Base-by-base conservation (phyloP, 106 monocot species). In the Dendrobium nobile region DNA sequence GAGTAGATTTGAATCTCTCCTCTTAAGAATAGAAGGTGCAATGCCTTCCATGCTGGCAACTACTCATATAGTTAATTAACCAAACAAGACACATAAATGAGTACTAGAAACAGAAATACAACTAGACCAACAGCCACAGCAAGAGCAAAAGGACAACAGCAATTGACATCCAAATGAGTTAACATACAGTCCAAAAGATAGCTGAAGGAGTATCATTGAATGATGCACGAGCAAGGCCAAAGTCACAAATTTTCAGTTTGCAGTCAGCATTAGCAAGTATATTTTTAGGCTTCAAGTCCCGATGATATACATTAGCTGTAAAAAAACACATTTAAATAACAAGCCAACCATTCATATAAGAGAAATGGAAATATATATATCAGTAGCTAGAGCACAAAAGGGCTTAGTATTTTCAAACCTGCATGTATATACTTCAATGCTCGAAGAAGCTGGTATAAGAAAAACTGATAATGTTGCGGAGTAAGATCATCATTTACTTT, bases 251-350 rank as follows among this genome's bases (percentile, higher is more conserved):
- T 72, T 90, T 90, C 78, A 90, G 55, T 59, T 87, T 90, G 81
- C 90, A 90, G 72, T 90, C 90, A n/a, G 90, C 90, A 82, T 90
- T 90, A 5, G 90, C 90, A 13, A 87, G 87, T 45, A 90, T 90
- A 54, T 90, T 90, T 80, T 90, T 90, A 24, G 90, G 90, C 81
- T 90, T 90, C 83, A 90, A 85, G 78, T 90, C 90, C 2, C 90
- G 77, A 77, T 90, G 90, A 73, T 83, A 90, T 7, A 90, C 90
- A 77, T 90, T 90, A 43, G 87, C 90, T 90, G 80, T 31, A 47
- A 80, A 81, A 41, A 18, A 78, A 45, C 26, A 15, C 58, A 58
- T 40, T 51, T 15, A 37, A n/a, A 47, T 55, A 56, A 84, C n/a
- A 44, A 74, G 67, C 37, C 17, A 70, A 41, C 22, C 18, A 42